Evolutionary conservation across 257 asterid species (phyloP).

Genomic region (Jasminum sambac): DNA sequence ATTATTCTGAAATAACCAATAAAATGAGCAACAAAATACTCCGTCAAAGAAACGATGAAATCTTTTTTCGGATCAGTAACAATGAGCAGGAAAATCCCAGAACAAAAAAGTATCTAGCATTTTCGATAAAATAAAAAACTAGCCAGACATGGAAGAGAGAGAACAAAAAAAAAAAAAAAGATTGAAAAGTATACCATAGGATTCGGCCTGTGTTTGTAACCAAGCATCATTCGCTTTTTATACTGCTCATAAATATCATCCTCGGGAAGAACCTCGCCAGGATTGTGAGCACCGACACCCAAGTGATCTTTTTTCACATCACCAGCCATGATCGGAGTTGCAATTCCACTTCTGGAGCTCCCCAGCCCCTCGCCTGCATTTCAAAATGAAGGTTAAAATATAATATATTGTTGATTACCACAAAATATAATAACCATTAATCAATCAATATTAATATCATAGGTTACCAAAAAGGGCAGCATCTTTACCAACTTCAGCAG

Average conservation of each 20-base stretch:
- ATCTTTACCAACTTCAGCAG: neutral
- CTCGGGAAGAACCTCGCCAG: constrained; percentile 81
- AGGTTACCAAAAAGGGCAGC: neutral
- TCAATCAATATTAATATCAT: neutral
- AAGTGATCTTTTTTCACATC: constrained; percentile 73
- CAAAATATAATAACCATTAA: too few species aligned
- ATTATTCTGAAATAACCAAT: constrained; percentile 54
- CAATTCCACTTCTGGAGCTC: constrained; percentile 81
- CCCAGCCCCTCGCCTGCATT: constrained; percentile 89
- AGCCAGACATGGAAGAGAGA: neutral
- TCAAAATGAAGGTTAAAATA: neutral
- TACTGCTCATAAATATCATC: constrained; percentile 97
- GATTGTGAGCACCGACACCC: constrained; percentile 90
- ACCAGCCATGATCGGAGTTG: constrained; percentile 82
- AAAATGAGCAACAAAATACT: neutral
- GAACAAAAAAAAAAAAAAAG: neutral
- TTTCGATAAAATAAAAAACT: neutral
- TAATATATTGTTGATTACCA: neutral
- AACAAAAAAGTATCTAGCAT: neutral
- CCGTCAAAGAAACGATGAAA: neutral
- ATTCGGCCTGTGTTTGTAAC: constrained; percentile 84
- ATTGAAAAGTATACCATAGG: constrained; percentile 58
- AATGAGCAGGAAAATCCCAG: neutral
- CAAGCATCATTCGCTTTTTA: constrained; percentile 97
- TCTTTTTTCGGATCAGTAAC: neutral